phyloP scores from a whole-genome alignment of 352 stramenopile species.

The Nothophytophthora sp. region DNA sequence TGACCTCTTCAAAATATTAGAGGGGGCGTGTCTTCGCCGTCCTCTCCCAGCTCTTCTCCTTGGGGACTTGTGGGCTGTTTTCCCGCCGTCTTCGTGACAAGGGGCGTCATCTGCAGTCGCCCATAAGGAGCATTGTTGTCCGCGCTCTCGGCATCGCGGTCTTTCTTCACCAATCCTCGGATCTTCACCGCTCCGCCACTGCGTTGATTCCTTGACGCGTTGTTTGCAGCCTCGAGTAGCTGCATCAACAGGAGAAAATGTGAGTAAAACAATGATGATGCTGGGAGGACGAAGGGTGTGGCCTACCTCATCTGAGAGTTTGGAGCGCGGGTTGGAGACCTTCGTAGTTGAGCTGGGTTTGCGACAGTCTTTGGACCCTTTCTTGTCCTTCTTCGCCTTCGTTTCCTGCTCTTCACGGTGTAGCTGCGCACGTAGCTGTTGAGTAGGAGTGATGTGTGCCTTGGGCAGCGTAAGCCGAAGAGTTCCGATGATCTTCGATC shows the following conservation, averaged over 20 bases:
- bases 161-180: slow-evolving; percentile 22
- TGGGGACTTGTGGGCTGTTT: not conserved
- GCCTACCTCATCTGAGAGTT: slow-evolving; percentile 31
- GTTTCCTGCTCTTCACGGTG: slow-evolving; percentile 34
- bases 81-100: slow-evolving; percentile 25
- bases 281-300: not conserved
- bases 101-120: slow-evolving; percentile 16
- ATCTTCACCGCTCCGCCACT: slow-evolving; percentile 18
- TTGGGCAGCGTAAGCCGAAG: slow-evolving; percentile 60
- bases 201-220: not conserved
- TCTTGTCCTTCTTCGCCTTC: slow-evolving; percentile 7
- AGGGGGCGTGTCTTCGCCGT: slow-evolving; percentile 27
- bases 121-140: slow-evolving; percentile 3
- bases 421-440: slow-evolving; percentile 40
- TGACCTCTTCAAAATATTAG: slow-evolving; percentile 25
- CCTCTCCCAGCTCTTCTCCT: slow-evolving; percentile 7
- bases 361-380: not conserved
- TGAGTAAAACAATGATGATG: not conserved
- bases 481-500: slow-evolving; percentile 53
- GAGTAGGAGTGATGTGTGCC: slow-evolving; percentile 36
- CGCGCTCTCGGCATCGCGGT: slow-evolving; percentile 13
- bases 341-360: slow-evolving; percentile 7
- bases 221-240: slow-evolving; percentile 23
- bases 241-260: slow-evolving; percentile 1
- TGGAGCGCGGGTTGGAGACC: slow-evolving; percentile 1